Base-by-base conservation (phyloP, 148 eudicot genomes). In the Nepenthes gracilis region DNA sequence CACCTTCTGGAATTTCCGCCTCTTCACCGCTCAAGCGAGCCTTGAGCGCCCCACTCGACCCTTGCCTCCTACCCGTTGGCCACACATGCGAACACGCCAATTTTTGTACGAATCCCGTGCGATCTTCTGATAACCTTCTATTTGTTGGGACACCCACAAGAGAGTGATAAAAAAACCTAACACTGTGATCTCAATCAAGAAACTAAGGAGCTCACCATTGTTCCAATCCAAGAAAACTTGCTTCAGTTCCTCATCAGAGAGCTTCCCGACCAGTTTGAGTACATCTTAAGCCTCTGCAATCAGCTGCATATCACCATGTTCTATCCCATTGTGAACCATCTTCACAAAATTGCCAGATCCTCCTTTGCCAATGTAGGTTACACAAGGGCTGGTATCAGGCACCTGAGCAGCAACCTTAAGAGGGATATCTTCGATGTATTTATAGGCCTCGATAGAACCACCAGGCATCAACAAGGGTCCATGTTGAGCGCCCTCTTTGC, bases 241-340 rank as follows among this genome's bases (percentile, higher is more conserved):
- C 59, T 57, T 57, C 59, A 57, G 32, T 14, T 57, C 59, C 12
- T 57, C 59, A 33, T 57, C 33, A 8, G 59, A 57, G 38, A 57
- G 59, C 59, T 57, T 57, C 36, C 59, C 59, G 6, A 57, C 59
- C 23, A 48, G 11, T 36, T 36, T n/a, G 0, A 59, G 62, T 11
- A 59, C 62, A 59, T 59, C 47, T 38, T 59, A 59, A 36, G 62
- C 45, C 32, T 59, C 47, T n/a, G 62, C 15, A 37, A 59, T 59
- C 47, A 59, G 48, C 47, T 59, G 62, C 62, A 59, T 40, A 59
- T 59, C 48, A 40, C 62, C 62, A 59, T 59, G 38, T 43, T 59
- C 62, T 11, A 59, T 59, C n/a, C 62, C 62, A 59, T 40, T 59
- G 62, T 59, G 49, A 43, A 37, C 62, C 62, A 59, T 36, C 33